Evolutionary conservation across 1,284 basidiomycete species (phyloP).

Genomic region (Mycosarcoma maydis): DNA sequence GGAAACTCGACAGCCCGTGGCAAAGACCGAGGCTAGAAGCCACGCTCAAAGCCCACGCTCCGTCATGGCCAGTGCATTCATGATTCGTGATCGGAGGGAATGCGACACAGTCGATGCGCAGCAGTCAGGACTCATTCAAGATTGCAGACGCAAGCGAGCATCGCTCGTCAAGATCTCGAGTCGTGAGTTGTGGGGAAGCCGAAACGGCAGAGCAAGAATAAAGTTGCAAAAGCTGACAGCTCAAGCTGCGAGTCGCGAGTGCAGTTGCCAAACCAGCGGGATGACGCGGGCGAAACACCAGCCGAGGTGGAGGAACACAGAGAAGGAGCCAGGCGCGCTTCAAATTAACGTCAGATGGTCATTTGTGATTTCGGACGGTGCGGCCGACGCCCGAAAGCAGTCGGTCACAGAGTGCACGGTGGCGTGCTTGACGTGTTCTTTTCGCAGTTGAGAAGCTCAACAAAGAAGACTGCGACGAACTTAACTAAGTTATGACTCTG

Average conservation of each 20-base stretch:
- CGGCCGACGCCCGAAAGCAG: conserved; percentile 40
- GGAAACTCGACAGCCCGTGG: conserved; percentile 8
- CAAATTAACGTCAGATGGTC: not conserved
- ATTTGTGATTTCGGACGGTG: conserved; percentile 25
- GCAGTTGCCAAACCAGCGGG: not conserved
- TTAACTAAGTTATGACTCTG: no score
- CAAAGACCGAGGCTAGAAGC: conserved; percentile 16
- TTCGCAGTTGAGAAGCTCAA: conserved; percentile 1
- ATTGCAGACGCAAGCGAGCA: not conserved
- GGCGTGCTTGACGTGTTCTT: not conserved
- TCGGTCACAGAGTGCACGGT: no score
- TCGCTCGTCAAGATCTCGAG: not conserved
- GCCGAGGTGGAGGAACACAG: conserved; percentile 22
- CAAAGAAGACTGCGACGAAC: no score
- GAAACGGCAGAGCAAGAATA: not conserved
- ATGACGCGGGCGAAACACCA: conserved; percentile 1
- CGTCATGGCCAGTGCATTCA: conserved; percentile 26
- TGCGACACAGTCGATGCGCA: no score
- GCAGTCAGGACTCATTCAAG: no score
- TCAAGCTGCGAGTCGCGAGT: conserved; percentile 1
- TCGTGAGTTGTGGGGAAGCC: conserved; percentile 41
- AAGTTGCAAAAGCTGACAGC: conserved; percentile 8
- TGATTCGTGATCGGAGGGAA: no score
- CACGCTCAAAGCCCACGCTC: conserved; percentile 6
- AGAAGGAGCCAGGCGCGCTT: no score